These are phyloP conservation scores for Petunia secreta DNA, from an alignment of 257 asterid species.

Conservation along the genomic window DNA sequence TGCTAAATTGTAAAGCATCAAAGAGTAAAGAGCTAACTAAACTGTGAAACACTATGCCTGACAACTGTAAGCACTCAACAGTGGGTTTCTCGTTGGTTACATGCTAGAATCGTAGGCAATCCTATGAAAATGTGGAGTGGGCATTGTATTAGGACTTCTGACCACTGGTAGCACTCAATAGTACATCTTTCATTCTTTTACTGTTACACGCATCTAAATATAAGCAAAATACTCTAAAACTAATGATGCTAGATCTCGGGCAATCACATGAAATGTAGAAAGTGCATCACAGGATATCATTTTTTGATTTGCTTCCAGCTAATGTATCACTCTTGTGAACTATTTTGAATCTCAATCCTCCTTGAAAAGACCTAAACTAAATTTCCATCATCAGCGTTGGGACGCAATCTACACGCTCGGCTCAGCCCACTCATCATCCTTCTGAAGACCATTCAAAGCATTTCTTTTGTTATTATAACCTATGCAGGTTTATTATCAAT, in stretches of 20 bases:
- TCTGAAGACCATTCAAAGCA: conserved; percentile 13
- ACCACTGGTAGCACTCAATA: neutral
- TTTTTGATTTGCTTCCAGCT: neutral
- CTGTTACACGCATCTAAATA: neutral
- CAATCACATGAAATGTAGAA: neutral
- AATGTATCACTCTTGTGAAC: neutral
- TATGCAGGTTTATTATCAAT: neutral
- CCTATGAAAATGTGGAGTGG: no score
- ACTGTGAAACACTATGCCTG: neutral
- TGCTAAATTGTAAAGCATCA: neutral
- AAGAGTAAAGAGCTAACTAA: neutral
- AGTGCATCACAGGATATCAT: neutral
- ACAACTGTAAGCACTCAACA: neutral
- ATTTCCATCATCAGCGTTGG: neutral
- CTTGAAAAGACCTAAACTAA: neutral
- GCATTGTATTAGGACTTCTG: neutral
- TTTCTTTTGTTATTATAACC: neutral
- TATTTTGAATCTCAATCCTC: neutral
- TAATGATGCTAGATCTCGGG: neutral
- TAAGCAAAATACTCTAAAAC: neutral
- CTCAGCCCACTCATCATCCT: conserved; percentile 5
- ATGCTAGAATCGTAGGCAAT: no score
- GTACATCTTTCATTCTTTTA: neutral
- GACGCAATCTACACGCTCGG: neutral
- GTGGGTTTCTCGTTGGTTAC: neutral